Base-by-base conservation (phyloP, 1,139 yeast genomes). In the Meyerozyma carpophila region DNA sequence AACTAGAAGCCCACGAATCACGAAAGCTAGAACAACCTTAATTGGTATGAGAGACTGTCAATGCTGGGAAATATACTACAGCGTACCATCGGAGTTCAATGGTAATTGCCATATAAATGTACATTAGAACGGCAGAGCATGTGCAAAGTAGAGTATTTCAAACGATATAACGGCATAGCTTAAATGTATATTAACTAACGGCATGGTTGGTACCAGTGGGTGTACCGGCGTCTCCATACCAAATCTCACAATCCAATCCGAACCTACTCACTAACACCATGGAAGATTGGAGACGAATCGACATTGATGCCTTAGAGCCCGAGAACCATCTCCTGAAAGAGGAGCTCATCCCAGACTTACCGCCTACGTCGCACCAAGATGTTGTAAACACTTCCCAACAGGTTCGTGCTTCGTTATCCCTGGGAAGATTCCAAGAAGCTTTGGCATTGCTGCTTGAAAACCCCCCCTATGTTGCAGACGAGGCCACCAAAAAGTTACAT, bases 251-350 rank as follows among this genome's bases (percentile, higher is more conserved):
- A 13, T 31, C 5, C 34, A 11, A 13, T 1, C 16, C 10, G 8
- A 13, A 32, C 36, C 36, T n/a, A 34, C 26, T 8, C 26, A 16
- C 13, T 3, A 10, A 34, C 37, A 53, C 43, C 45, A 68, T 68
- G 73, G 71, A 66, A 47, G 72, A 74, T 58, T 67, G 79, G 79
- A 77, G 98, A 77, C 81, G 91, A 75, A 87, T 91, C 55, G 96
- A 93, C 62, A 82, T 93, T 46, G 98, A 93, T 65, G 88, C 90
- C 21, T 81, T 82, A 56, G 97, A 91, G 58, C 85, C 95, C 6
- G 96, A 89, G 44, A 77, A 77, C 46, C 81, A 82, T 55, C 66
- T 87, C 51, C 70, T 83, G 24, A 74, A 74, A 39, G 82, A 77
- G 50, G 93, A 86, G 43, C 70, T 87, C 54, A 63, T 77, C 20